Evolutionary conservation across 805 yeast species (phyloP).

Genomic region (Yarrowia sp.): DNA sequence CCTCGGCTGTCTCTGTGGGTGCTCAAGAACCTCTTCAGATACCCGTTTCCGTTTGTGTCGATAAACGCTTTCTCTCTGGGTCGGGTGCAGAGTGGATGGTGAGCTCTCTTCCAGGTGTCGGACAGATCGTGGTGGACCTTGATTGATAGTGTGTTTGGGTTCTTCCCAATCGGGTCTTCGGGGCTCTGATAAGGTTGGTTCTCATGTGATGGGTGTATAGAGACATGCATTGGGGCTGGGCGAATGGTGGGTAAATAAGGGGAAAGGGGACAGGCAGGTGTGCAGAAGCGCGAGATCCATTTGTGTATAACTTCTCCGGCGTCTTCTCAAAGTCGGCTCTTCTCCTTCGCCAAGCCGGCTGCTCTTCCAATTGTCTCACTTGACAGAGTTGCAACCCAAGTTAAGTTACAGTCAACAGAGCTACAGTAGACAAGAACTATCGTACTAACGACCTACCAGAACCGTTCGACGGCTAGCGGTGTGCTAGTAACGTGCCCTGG

Average conservation of each 20-base stretch:
- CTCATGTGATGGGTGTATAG: constrained; percentile 11
- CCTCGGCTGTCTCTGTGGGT: not conserved
- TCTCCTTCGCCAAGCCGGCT: not conserved
- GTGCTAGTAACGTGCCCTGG: not conserved
- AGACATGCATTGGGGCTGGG: not conserved
- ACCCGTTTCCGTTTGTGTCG: not conserved
- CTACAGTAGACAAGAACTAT: not conserved
- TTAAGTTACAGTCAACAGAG: not conserved
- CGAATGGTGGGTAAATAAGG: not conserved
- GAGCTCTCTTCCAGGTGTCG: not conserved
- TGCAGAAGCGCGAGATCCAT: not conserved
- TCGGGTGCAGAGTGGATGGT: not conserved
- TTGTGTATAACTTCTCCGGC: not conserved
- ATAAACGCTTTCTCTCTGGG: not conserved
- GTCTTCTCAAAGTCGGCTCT: not conserved
- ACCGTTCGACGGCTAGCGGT: no score
- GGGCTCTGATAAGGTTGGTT: constrained; percentile 8
- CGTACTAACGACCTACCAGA: no score
- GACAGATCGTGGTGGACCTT: not conserved
- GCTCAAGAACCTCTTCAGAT: not conserved
- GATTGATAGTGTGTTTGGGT: constrained; percentile 18
- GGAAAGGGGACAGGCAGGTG: not conserved
- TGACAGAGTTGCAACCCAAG: not conserved
- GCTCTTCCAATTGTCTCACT: not conserved
- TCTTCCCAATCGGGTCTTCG: constrained; percentile 15